Evolutionary conservation across 108 stramenopile species (phyloP).

Genomic region (Stephanodiscus minutulus): DNA sequence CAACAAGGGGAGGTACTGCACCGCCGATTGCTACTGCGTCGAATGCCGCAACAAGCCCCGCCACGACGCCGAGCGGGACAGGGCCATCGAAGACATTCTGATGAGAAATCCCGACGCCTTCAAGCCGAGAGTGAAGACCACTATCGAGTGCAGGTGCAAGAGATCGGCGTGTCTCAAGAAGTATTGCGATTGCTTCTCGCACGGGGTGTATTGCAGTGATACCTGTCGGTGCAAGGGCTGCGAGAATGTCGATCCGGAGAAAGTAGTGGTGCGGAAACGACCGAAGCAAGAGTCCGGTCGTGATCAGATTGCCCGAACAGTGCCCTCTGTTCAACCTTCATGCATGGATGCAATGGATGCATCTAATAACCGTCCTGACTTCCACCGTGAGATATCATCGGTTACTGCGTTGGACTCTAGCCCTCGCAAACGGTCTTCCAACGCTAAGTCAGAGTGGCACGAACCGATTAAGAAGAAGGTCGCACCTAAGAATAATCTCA

Average conservation of each 20-base stretch:
- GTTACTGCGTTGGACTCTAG: not conserved
- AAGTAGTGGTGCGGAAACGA: not conserved
- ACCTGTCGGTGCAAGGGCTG: constrained; percentile 1
- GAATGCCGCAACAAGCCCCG: constrained; percentile 8
- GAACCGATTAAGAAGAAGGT: not conserved
- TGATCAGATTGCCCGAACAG: too few species aligned
- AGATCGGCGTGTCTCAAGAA: constrained; percentile 10
- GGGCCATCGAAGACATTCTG: not conserved
- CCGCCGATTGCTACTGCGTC: constrained; percentile 2
- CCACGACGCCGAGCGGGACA: not conserved
- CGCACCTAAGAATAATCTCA: not conserved
- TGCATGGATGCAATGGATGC: too few species aligned
- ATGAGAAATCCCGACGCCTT: constrained; percentile 10
- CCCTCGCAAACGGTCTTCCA: not conserved
- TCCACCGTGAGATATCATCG: not conserved
- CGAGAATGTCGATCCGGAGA: constrained; percentile 1
- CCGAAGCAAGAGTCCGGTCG: too few species aligned
- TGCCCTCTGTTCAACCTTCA: too few species aligned
- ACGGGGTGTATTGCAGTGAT: constrained; percentile 5
- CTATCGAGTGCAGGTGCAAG: constrained; percentile 12
- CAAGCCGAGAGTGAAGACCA: not conserved
- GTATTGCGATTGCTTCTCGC: constrained; percentile 10
- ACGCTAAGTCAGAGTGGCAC: not conserved
- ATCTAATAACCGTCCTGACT: not conserved
- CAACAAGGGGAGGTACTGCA: constrained; percentile 10